phyloP scores from a whole-genome alignment of 176 grass and related monocot genomes.

The Carex pumila region DNA sequence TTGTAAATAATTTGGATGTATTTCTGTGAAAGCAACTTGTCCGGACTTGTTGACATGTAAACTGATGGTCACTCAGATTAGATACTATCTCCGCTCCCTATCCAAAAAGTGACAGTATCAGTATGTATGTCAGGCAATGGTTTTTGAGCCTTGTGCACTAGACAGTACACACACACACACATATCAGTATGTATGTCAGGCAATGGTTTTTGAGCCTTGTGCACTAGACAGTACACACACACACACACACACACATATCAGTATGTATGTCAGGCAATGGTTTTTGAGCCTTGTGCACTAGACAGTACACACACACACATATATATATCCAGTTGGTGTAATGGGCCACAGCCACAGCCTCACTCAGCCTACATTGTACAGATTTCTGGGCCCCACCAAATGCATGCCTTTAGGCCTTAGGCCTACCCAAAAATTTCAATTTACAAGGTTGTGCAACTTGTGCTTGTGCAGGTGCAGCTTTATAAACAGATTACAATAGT shows the following conservation, averaged over 20 bases:
- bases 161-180: too few relatives aligned
- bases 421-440: neutral
- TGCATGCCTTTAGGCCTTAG: conserved; percentile 5
- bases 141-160: conserved; percentile 13
- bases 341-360: neutral
- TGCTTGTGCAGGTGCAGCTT: neutral
- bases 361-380: neutral
- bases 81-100: too few relatives aligned
- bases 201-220: conserved; percentile 11
- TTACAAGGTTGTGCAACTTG: neutral
- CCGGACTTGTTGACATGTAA: neutral
- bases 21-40: neutral
- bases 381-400: neutral
- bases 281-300: conserved; percentile 13
- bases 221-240: conserved; percentile 9
- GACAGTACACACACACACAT: neutral
- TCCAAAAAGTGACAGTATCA: neutral
- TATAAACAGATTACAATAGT: neutral
- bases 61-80: neutral
- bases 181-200: neutral
- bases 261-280: conserved; percentile 1
- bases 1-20: neutral
- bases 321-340: neutral
- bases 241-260: too few relatives aligned
- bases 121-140: neutral